Evolutionary conservation across 2,329 filamentous ascomycete genomes (phyloP).

Genomic region (Aphanoascus verrucosus): DNA sequence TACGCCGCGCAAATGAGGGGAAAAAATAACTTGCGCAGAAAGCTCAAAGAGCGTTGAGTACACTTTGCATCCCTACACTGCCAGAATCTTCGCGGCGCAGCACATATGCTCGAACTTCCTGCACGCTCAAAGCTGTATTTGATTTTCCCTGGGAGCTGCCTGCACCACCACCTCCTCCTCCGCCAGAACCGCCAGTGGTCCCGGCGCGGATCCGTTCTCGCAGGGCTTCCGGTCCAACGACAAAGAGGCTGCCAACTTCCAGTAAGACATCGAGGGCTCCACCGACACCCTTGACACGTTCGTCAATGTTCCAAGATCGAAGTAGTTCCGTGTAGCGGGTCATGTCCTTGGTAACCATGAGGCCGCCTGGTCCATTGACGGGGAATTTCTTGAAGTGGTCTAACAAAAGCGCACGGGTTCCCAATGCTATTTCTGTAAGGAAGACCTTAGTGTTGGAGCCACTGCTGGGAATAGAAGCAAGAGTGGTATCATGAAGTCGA

Average conservation of each 20-base stretch:
- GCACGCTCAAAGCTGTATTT: conserved; percentile 38
- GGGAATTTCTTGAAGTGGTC: conserved; percentile 92
- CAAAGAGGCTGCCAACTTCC: conserved; percentile 91
- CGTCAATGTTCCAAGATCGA: conserved; percentile 65
- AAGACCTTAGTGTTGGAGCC: conserved; percentile 76
- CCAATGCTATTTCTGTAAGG: conserved; percentile 70
- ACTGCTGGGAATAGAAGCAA: conserved; percentile 49
- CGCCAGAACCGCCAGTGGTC: conserved; percentile 35
- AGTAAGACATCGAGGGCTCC: conserved; percentile 71
- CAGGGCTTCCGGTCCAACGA: conserved; percentile 72
- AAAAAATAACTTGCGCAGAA: neutral
- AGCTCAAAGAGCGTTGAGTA: conserved; percentile 53
- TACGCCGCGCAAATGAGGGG: neutral
- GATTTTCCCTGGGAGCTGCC: conserved; percentile 44
- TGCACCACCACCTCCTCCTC: conserved; percentile 19
- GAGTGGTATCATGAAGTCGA: conserved; percentile 52
- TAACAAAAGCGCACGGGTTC: conserved; percentile 66
- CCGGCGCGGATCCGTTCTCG: conserved; percentile 53
- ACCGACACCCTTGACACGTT: conserved; percentile 41
- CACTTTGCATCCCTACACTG: conserved; percentile 70
- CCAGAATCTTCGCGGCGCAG: conserved; percentile 73
- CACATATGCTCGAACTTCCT: conserved; percentile 67
- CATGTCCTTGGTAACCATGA: conserved; percentile 95
- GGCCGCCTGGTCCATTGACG: conserved; percentile 81
- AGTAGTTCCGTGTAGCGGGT: conserved; percentile 83